A percentile compares a stretch with the other conserved stretches of the same genome.
Conservation (phyloP, 805 yeast genomes). For the Starmera dryadoides region DNA sequence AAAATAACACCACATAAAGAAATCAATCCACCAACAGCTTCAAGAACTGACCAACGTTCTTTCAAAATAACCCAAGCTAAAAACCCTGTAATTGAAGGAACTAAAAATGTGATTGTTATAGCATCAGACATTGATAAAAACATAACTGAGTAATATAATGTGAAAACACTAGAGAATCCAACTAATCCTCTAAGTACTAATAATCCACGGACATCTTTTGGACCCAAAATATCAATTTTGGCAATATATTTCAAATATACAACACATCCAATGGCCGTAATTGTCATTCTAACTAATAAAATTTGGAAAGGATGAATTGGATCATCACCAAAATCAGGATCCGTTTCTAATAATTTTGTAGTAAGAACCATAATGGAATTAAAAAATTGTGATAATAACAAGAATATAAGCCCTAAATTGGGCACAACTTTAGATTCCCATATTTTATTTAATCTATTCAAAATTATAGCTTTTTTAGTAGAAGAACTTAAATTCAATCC, state of each 20-base stretch:
- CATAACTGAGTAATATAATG: slow-evolving; percentile 66
- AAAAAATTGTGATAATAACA: slow-evolving; percentile 61
- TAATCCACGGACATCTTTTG: slow-evolving; percentile 44
- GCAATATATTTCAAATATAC: slow-evolving; percentile 44
- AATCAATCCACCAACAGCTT: slow-evolving; percentile 59
- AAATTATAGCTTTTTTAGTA: neutral
- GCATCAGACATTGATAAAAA: slow-evolving; percentile 77
- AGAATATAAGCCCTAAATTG: slow-evolving; percentile 45
- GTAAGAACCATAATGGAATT: slow-evolving; percentile 72
- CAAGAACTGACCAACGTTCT: slow-evolving; percentile 60
- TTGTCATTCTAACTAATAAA: slow-evolving; percentile 65
- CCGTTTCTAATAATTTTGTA: slow-evolving; percentile 68
- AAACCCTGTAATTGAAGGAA: slow-evolving; percentile 71
- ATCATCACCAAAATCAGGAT: slow-evolving; percentile 39
- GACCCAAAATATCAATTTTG: slow-evolving; percentile 65
- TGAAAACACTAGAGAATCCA: slow-evolving; percentile 79
- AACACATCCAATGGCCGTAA: slow-evolving; percentile 57
- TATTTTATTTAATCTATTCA: neutral
- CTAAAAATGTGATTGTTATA: slow-evolving; percentile 68
- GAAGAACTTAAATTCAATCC: neutral
- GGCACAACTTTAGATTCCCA: slow-evolving; percentile 9
- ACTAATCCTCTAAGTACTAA: slow-evolving; percentile 56
- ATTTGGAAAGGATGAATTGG: slow-evolving; percentile 78
- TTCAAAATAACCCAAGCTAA: slow-evolving; percentile 60
- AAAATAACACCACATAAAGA: slow-evolving; percentile 73